Evolutionary conservation across 345 rosid species (phyloP).

Genomic region (Pistacia atlantica): DNA sequence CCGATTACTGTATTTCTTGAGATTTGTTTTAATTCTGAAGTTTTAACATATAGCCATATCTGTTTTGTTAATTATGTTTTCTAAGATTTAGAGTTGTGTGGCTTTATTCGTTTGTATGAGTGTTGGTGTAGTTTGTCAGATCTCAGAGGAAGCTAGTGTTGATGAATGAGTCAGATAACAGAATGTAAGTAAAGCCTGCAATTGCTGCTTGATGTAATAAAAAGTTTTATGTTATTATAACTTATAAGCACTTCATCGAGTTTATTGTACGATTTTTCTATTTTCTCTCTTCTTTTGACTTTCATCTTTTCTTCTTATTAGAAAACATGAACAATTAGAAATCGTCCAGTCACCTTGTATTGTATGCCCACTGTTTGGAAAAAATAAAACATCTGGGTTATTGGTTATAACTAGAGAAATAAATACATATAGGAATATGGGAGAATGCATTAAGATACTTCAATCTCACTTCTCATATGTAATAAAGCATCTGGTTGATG

Average conservation of each 20-base stretch:
- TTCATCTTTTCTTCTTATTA: neutral
- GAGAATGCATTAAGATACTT: too few relatives aligned
- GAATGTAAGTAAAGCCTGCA: conserved; percentile 13
- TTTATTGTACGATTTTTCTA: neutral
- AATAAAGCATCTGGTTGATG: too few relatives aligned
- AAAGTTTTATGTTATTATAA: neutral
- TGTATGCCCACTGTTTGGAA: too few relatives aligned
- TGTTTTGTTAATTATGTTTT: too few relatives aligned
- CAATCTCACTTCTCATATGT: too few relatives aligned
- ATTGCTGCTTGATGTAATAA: conserved; percentile 1
- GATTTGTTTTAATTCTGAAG: neutral
- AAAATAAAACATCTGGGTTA: too few relatives aligned
- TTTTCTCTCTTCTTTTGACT: neutral
- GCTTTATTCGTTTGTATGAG: neutral
- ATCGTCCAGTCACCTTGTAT: too few relatives aligned
- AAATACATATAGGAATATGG: too few relatives aligned
- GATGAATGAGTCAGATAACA: neutral
- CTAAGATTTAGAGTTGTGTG: neutral
- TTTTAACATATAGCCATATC: neutral
- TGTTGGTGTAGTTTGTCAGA: conserved; percentile 5
- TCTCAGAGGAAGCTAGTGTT: conserved; percentile 3
- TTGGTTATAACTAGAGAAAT: too few relatives aligned
- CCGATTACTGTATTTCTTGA: conserved; percentile 31
- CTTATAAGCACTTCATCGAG: too few relatives aligned
- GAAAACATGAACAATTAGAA: too few relatives aligned